Conservation (phyloP, 2,329 filamentous ascomycete species). For the Pseudopyrenochaeta lycopersici region DNA sequence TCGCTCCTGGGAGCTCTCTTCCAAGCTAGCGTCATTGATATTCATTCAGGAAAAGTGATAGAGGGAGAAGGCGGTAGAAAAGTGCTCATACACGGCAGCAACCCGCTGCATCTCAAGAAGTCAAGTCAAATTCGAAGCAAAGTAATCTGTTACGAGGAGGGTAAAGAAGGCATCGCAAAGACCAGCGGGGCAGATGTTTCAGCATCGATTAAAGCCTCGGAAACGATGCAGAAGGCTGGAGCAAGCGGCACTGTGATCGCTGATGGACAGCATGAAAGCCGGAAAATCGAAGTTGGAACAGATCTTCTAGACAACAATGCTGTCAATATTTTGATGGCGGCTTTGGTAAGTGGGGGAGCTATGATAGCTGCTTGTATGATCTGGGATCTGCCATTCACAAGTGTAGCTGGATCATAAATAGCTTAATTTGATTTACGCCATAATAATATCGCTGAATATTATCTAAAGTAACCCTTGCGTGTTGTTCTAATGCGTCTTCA, state of each 20-base stretch:
- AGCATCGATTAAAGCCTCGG: constrained; percentile 30
- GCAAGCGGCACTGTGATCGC: constrained; percentile 34
- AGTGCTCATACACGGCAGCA: constrained; percentile 53
- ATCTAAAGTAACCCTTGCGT: too few relatives aligned
- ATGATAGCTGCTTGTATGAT: constrained; percentile 64
- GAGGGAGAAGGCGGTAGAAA: constrained; percentile 80
- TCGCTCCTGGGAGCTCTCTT: constrained; percentile 85
- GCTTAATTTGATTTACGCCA: background rate
- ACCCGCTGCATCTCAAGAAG: constrained; percentile 40
- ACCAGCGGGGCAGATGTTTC: constrained; percentile 35
- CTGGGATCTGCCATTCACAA: constrained; percentile 44
- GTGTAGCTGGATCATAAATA: constrained; percentile 25
- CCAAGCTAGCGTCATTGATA: constrained; percentile 87
- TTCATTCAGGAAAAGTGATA: constrained; percentile 83
- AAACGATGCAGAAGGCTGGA: constrained; percentile 45
- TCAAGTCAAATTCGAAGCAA: constrained; percentile 44
- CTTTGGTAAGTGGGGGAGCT: constrained; percentile 78
- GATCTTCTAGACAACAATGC: constrained; percentile 93
- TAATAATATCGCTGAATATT: too few relatives aligned
- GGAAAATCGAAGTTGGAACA: constrained; percentile 69
- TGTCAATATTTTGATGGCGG: constrained; percentile 92
- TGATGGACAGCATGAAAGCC: constrained; percentile 53
- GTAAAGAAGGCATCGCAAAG: constrained; percentile 48
- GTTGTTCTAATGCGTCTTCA: background rate
- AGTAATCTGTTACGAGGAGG: constrained; percentile 54